Base-by-base conservation (phyloP, 352 stramenopile species). In the Globisporangium orthogonon region DNA sequence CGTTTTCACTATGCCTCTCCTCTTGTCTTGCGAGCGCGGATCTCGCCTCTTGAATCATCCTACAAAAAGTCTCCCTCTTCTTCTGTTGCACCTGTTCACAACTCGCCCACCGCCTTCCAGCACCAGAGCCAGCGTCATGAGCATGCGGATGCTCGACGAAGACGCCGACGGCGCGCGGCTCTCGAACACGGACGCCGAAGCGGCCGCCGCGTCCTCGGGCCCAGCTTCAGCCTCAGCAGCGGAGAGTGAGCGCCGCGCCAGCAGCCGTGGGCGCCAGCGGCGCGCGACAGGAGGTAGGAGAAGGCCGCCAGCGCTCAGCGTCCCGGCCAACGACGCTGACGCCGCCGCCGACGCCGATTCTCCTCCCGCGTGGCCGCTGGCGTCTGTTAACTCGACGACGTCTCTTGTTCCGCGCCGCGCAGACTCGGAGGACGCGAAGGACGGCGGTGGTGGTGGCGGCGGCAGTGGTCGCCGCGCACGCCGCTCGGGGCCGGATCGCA, bases 381-480 rank as follows among this genome's bases (percentile, higher is more conserved):
- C 60, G 33, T 44, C 52, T 53, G 67, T 86, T 59, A 84, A 88
- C 68, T 83, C 75, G 59, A 85, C 67, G 49, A 83, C 74, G 33
- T 74, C 58, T 76, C 74, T 87, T 76, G 75, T 87, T 37, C 54
- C 59, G 51, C 64, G 66, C 65, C 64, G 58, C 48, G 28, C 73
- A 75, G 73, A 53, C 43, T 50, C 52, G 50, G 67, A 71, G 45
- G 60, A 53, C 2, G 58, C 61, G 11, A 47, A 46, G 6, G 53
- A 39, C n/a, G 52, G 43, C 41, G 23, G 23, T 23, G 23, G 23
- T 23, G 23, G 23, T 23, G 23, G 23, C 23, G 23, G 23, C 23
- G 23, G 23, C 23, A 23, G 23, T 23, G 23, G 13, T 14, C 33
- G 35, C 51, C 40, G n/a, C 17, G 46, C 17, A 11, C 43, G 4